Evolutionary conservation across 148 eudicot genomes (phyloP).

Genomic region (Bassia scoparia): DNA sequence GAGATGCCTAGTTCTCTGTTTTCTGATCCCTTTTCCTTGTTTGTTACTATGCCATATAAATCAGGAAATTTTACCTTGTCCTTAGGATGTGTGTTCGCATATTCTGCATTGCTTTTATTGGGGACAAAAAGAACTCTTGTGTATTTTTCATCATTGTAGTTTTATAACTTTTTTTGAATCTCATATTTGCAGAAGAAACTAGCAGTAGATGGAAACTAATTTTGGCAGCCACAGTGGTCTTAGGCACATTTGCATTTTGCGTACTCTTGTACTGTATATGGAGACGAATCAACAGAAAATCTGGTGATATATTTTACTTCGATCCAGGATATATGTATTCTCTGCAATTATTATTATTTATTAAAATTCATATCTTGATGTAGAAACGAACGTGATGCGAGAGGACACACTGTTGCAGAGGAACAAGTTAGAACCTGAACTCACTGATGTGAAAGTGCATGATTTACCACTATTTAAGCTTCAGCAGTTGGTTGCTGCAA

Average conservation of each 20-base stretch:
- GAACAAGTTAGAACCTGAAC: background rate
- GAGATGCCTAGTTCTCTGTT: background rate
- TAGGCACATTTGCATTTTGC: background rate
- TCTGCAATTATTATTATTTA: background rate
- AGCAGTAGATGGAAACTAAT: background rate
- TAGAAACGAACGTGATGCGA: background rate
- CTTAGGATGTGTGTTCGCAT: background rate
- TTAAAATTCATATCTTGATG: background rate
- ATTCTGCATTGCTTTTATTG: background rate
- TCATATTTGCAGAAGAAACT: background rate
- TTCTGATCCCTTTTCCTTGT: background rate
- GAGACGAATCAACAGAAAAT: background rate
- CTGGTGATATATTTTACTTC: background rate
- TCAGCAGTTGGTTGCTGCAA: conserved; percentile 4
- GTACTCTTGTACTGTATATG: background rate
- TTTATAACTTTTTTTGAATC: no score
- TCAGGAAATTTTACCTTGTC: background rate
- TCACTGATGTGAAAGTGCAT: conserved; percentile 7
- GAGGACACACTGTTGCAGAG: background rate
- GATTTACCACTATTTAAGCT: background rate
- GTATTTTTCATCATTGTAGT: background rate
- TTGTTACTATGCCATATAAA: background rate
- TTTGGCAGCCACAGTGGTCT: background rate
- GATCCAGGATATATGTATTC: background rate
- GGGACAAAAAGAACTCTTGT: background rate